These are phyloP conservation scores for Penicillium paxilli DNA, from an alignment of 495 filamentous ascomycete species.

Conservation along the genomic window DNA sequence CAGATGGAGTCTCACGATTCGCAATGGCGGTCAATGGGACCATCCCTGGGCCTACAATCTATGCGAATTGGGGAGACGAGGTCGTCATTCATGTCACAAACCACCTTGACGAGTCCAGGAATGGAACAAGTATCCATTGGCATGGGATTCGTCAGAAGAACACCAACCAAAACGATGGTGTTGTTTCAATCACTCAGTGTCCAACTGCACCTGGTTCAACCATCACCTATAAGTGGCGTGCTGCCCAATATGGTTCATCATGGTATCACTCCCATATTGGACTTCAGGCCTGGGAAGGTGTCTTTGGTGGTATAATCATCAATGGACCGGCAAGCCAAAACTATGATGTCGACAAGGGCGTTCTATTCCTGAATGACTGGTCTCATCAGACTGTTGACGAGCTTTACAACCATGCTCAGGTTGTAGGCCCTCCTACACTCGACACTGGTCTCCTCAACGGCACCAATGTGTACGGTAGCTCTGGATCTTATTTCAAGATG, in stretches of 20 bases:
- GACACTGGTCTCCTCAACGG: conserved; percentile 55
- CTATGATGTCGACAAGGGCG: conserved; percentile 63
- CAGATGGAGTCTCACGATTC: conserved; percentile 62
- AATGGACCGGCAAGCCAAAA: conserved; percentile 54
- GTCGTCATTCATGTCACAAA: conserved; percentile 59
- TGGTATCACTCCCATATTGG: conserved; percentile 80
- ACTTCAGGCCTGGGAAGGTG: conserved; percentile 54
- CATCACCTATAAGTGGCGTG: conserved; percentile 73
- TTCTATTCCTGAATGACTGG: conserved; percentile 67
- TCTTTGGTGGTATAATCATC: conserved; percentile 36
- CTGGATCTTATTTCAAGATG: conserved; percentile 39
- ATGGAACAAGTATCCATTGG: conserved; percentile 55
- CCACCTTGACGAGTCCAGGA: conserved; percentile 39
- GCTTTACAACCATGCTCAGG: conserved; percentile 10
- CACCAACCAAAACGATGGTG: conserved; percentile 61
- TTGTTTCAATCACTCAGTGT: conserved; percentile 69
- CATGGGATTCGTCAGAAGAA: conserved; percentile 53
- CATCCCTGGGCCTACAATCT: conserved; percentile 55
- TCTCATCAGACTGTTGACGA: conserved; percentile 26
- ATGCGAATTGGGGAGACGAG: conserved; percentile 45
- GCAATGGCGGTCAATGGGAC: conserved; percentile 49
- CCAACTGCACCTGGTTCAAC: conserved; percentile 57
- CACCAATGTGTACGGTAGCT: conserved; percentile 42
- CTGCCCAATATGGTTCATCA: conserved; percentile 70
- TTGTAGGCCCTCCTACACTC: conserved; percentile 23